A percentile compares a stretch with the other conserved stretches of the same genome.
Evolutionary conservation across 495 filamentous ascomycete species (phyloP).

Genomic region (Lophiotrema nucula): DNA sequence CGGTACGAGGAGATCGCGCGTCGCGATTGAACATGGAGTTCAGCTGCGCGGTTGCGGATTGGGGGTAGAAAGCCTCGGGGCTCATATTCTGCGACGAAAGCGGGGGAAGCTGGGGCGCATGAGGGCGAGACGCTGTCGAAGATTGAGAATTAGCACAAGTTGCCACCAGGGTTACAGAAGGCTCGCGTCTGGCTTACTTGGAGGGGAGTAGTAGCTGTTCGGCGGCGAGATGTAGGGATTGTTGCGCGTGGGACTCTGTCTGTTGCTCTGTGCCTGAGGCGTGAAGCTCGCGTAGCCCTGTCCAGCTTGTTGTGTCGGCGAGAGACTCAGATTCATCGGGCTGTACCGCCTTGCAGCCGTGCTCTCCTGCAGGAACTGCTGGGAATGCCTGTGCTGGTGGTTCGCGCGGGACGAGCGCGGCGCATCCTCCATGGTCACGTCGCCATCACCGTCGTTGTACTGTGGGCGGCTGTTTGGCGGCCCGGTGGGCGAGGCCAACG

Average conservation of each 20-base stretch:
- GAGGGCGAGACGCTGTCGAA: slow-evolving; percentile 35
- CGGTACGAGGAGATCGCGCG: slow-evolving; percentile 66
- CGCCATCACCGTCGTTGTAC: slow-evolving; percentile 70
- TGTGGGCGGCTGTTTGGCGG: slow-evolving; percentile 32
- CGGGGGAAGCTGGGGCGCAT: slow-evolving; percentile 60
- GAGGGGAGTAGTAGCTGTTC: slow-evolving; percentile 65
- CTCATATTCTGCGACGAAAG: slow-evolving; percentile 65
- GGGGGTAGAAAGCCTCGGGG: slow-evolving; percentile 66
- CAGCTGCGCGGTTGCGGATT: slow-evolving; percentile 65
- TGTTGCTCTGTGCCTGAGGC: slow-evolving; percentile 44
- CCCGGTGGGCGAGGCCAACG: slow-evolving; percentile 36
- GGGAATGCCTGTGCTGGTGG: slow-evolving; percentile 60
- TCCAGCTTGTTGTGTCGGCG: slow-evolving; percentile 56
- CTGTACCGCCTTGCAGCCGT: slow-evolving; percentile 88
- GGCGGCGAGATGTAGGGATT: slow-evolving; percentile 60
- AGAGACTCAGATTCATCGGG: slow-evolving; percentile 78
- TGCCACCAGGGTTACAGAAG: neutral
- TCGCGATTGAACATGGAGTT: slow-evolving; percentile 72
- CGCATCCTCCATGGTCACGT: slow-evolving; percentile 90
- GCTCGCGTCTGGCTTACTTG: slow-evolving; percentile 46
- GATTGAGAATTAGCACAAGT: neutral
- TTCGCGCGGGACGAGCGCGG: slow-evolving; percentile 69
- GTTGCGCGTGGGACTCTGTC: slow-evolving; percentile 59
- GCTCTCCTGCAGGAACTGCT: slow-evolving; percentile 67
- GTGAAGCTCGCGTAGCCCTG: slow-evolving; percentile 52